phyloP scores from a whole-genome alignment of 106 monocot species.

The Phalaenopsis aphrodite region DNA sequence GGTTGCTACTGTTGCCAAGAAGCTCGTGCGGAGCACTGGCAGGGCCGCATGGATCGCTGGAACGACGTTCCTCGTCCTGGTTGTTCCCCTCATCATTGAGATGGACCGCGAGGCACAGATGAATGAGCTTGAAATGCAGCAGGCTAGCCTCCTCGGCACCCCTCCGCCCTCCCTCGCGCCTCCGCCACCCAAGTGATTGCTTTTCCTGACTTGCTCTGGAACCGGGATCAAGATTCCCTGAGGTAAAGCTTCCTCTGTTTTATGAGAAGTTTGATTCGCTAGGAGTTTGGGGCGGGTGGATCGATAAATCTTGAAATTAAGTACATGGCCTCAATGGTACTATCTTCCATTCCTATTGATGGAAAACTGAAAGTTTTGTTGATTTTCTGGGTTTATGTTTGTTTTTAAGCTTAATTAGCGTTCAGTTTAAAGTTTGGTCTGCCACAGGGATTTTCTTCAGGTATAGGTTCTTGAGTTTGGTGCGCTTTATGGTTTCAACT shows the following conservation, averaged over 20 bases:
- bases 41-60: constrained; percentile 83
- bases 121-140: constrained; percentile 67
- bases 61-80: constrained; percentile 73
- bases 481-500: neutral
- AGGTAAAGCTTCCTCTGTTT: constrained; percentile 5
- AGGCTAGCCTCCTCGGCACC: constrained; percentile 66
- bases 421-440: neutral
- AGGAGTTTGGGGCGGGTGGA: constrained; percentile 1
- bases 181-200: constrained; percentile 13
- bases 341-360: neutral
- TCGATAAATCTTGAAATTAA: neutral
- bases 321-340: neutral
- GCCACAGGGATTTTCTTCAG: neutral
- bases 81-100: constrained; percentile 73
- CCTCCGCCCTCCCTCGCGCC: constrained; percentile 25
- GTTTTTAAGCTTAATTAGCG: neutral
- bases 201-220: neutral
- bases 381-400: neutral
- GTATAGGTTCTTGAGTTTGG: neutral
- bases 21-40: constrained; percentile 71
- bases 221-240: neutral
- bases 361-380: neutral
- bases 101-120: constrained; percentile 83
- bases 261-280: neutral
- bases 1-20: constrained; percentile 42